Base-by-base conservation (phyloP, 371 early-diverging fungal genomes). In the Actinomortierella ambigua region DNA sequence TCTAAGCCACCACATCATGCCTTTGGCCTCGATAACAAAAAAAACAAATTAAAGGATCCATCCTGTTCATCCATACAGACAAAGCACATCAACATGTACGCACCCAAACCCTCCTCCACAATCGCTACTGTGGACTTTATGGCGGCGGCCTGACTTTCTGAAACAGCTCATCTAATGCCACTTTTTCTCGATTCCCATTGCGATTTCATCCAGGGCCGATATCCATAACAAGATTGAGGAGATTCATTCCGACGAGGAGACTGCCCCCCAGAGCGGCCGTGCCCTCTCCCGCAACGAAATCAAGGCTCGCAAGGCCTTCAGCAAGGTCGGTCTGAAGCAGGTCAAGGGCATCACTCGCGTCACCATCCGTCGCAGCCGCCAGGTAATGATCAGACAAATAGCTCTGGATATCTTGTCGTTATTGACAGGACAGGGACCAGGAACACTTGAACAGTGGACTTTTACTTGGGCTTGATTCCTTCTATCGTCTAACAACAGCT, bases 261-360 rank as follows among this genome's bases (percentile, higher is more conserved):
- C 61, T 56, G 18, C 20, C 28, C n/a, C 55, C 53, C 29, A 63
- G 29, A 61, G 59, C 29, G 54, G 66, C 63, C 57, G 73, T 23
- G 66, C 59, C 60, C 66, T 55, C 78, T 85, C 85, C 79, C 92
- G 91, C 68, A 86, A 88, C 63, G 97, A 97, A 83, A 93, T 92
- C 89, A 95, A 97, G 91, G 96, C 95, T 64, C 91, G 97, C 80
- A 97, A 97, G 90, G 95, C 95, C 57, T 83, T 98, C 76, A 79
- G 85, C 78, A 93, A 94, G 86, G 88, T 93, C 77, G 97, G 97
- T 62, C 87, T 97, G 68, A 90, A 92, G 86, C 88, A 83, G 62
- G 90, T 96, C 64, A 69, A 85, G 34, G 97, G 92, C 51, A 90
- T 97, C 82, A 90, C 79, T 81, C 92, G 96, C 75, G 95, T 98